Percentiles rank a stretch among this genome's conserved stretches.
Conservation (phyloP, 2,329 filamentous ascomycete genomes). For the Ceratocystiopsis brevicomis region DNA sequence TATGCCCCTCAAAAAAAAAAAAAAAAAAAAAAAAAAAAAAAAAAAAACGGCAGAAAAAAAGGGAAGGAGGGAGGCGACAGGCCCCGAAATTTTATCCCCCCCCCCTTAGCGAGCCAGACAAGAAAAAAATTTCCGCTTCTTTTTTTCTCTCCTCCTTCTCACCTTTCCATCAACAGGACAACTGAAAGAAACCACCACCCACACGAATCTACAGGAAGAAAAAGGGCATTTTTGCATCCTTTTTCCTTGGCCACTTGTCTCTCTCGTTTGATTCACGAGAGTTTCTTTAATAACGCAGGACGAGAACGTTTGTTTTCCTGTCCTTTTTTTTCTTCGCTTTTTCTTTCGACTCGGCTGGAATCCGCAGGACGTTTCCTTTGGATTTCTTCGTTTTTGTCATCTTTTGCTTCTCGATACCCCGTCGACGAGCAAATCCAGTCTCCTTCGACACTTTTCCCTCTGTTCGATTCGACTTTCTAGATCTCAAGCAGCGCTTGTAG, state of each 20-base stretch:
- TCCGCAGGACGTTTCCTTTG: constrained; percentile 13
- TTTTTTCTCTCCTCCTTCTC: background rate
- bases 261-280: background rate
- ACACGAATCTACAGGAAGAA: background rate
- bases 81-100: background rate
- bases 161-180: background rate
- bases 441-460: constrained; percentile 18
- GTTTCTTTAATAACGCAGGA: background rate
- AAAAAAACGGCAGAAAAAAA: constrained; percentile 1
- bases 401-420: constrained; percentile 9
- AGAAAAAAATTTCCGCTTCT: background rate
- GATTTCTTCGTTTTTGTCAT: constrained; percentile 1
- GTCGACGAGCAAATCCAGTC: constrained; percentile 11
- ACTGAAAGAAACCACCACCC: background rate
- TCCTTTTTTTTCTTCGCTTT: constrained; percentile 5
- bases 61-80: background rate
- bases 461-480: constrained; percentile 28
- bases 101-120: background rate
- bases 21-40: constrained; percentile 1
- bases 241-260: background rate
- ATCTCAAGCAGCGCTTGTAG: constrained; percentile 63
- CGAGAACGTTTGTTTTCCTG: constrained; percentile 1
- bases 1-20: constrained; percentile 2
- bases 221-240: background rate
- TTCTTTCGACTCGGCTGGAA: constrained; percentile 6